These are phyloP conservation scores for Fallopia convolvulus DNA, from an alignment of 148 eudicot species.

Conservation along the genomic window DNA sequence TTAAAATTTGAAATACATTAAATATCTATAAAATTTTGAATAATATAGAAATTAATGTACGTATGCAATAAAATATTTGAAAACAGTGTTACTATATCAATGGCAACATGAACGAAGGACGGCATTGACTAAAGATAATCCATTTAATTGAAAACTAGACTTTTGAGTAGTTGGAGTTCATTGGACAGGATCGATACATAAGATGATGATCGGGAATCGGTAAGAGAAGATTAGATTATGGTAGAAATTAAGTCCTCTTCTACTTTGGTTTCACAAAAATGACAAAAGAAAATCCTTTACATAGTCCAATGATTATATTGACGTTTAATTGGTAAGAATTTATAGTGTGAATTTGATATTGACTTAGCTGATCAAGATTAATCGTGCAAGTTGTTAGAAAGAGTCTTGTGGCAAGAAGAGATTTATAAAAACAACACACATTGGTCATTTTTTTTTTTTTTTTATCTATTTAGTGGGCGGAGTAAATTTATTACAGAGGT, in stretches of 20 bases:
- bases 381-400: background rate
- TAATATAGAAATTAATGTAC: too few relatives aligned
- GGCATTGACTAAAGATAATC: background rate
- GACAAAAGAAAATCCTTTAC: background rate
- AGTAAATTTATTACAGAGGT: too few relatives aligned
- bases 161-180: background rate
- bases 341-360: background rate
- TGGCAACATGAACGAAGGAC: background rate
- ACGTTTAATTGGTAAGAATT: background rate
- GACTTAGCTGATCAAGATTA: background rate
- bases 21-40: too few relatives aligned
- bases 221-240: background rate
- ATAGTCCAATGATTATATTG: background rate
- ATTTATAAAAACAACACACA: too few relatives aligned
- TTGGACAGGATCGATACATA: too few relatives aligned
- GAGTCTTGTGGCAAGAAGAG: too few relatives aligned
- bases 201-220: background rate
- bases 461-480: too few relatives aligned
- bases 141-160: background rate
- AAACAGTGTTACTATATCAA: background rate
- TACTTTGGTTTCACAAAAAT: too few relatives aligned
- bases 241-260: too few relatives aligned
- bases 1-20: too few relatives aligned
- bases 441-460: too few relatives aligned
- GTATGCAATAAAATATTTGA: too few relatives aligned